These are phyloP conservation scores for Penicillium arizonense DNA, from an alignment of 495 filamentous ascomycete species.

Conservation along the genomic window DNA sequence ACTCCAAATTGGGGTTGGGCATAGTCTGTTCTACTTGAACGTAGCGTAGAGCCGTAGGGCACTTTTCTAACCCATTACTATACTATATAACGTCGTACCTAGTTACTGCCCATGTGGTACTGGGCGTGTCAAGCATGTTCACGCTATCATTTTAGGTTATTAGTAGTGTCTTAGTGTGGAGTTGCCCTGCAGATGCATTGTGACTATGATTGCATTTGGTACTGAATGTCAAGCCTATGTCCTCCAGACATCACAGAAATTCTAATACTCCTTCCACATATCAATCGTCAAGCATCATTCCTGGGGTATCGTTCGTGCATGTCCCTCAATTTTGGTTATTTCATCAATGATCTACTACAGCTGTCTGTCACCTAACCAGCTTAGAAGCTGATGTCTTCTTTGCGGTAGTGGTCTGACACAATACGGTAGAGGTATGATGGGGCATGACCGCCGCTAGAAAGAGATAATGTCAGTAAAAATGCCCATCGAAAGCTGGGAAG, in stretches of 20 bases:
- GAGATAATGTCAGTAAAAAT: conserved; percentile 21
- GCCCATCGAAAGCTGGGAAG: background rate
- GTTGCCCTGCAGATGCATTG: background rate
- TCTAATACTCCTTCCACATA: conserved; percentile 10
- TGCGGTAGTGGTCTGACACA: conserved; percentile 80
- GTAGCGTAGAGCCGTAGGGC: background rate
- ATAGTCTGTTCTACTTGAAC: background rate
- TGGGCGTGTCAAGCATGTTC: too few relatives aligned
- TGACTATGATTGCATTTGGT: conserved; percentile 4
- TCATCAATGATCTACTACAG: background rate
- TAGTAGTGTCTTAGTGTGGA: too few relatives aligned
- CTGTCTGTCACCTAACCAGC: conserved; percentile 3
- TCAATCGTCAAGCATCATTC: conserved; percentile 20
- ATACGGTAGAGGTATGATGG: conserved; percentile 79
- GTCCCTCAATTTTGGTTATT: conserved; percentile 5
- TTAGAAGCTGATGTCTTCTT: conserved; percentile 71
- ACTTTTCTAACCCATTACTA: too few relatives aligned
- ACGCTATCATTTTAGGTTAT: too few relatives aligned
- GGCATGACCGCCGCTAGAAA: conserved; percentile 69
- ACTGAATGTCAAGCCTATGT: conserved; percentile 4
- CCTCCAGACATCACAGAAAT: background rate
- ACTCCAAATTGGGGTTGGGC: too few relatives aligned
- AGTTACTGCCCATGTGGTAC: too few relatives aligned
- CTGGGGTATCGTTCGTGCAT: conserved; percentile 26
- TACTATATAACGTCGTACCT: too few relatives aligned